These are phyloP conservation scores for Dinochytrium kinnereticum DNA, from an alignment of 371 early-diverging fungal genomes.

Conservation along the genomic window DNA sequence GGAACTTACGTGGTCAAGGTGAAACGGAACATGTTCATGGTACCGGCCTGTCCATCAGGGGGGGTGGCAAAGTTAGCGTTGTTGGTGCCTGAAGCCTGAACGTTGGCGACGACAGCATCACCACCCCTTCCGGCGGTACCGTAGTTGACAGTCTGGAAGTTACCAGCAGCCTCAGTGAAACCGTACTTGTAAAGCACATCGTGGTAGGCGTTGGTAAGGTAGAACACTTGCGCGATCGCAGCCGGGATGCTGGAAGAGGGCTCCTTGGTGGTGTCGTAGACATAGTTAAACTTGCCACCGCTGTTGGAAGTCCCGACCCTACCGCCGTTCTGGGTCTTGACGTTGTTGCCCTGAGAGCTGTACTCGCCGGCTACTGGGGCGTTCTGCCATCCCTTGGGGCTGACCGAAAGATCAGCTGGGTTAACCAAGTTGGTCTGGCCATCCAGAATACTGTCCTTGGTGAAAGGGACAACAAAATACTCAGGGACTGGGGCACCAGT, in stretches of 20 bases:
- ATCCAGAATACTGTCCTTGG: not conserved
- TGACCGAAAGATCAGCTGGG: conserved; percentile 75
- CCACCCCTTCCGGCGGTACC: conserved; percentile 50
- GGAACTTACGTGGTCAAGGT: conserved; percentile 18
- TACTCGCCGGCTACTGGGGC: conserved; percentile 3
- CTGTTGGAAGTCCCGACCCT: not conserved
- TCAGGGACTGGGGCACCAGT: not conserved
- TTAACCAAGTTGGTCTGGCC: conserved; percentile 43
- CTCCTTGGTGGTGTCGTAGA: conserved; percentile 16
- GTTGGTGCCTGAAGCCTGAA: conserved; percentile 40
- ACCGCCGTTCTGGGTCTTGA: conserved; percentile 12
- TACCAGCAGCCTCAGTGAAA: conserved; percentile 53
- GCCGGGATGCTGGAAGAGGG: conserved; percentile 12
- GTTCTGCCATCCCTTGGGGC: conserved; percentile 78
- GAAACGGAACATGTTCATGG: conserved; percentile 48
- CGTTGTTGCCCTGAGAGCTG: conserved; percentile 39
- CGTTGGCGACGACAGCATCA: conserved; percentile 74
- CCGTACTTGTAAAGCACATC: conserved; percentile 53
- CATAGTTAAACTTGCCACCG: conserved; percentile 4
- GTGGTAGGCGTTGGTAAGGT: conserved; percentile 38
- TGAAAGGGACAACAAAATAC: conserved; percentile 6
- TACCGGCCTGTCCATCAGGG: conserved; percentile 44
- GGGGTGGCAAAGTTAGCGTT: conserved; percentile 53
- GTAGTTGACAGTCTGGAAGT: conserved; percentile 55
- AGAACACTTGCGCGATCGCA: conserved; percentile 11